Percentiles rank a stretch among this genome's conserved stretches.
These are phyloP conservation scores for Vaccinium macrocarpon DNA, from an alignment of 148 eudicot genomes.

Conservation along the genomic window DNA sequence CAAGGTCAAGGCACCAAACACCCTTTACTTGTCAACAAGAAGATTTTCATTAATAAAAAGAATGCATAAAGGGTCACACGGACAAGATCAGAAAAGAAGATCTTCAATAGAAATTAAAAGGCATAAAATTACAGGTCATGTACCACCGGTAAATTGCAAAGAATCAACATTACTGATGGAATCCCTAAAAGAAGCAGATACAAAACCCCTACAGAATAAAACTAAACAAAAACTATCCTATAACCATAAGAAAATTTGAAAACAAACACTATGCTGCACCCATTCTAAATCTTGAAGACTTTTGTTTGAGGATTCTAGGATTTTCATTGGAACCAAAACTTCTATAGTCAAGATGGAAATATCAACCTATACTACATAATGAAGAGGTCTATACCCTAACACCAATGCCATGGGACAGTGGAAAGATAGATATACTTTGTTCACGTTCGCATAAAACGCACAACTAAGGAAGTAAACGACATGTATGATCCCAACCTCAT, in stretches of 20 bases:
- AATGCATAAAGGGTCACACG: neutral
- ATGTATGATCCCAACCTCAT: neutral
- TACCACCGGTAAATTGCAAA: neutral
- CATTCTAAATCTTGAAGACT: neutral
- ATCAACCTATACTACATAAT: neutral
- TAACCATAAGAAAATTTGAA: no score
- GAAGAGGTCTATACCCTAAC: neutral
- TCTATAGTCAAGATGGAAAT: no score
- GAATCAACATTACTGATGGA: neutral
- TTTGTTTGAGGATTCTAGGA: neutral
- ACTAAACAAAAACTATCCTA: no score
- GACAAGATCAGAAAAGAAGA: neutral
- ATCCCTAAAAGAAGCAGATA: neutral
- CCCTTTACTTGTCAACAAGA: constrained; percentile 35
- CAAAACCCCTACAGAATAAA: neutral
- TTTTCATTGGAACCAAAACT: no score
- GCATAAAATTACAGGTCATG: neutral
- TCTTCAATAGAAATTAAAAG: neutral
- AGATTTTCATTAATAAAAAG: neutral
- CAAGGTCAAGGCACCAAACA: constrained; percentile 64
- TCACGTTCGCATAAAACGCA: neutral
- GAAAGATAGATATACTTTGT: neutral
- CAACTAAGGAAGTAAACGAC: neutral
- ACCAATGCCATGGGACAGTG: neutral
- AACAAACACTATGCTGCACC: neutral